phyloP scores from a whole-genome alignment of 208 protist species.

The Crithidia mellificae region DNA sequence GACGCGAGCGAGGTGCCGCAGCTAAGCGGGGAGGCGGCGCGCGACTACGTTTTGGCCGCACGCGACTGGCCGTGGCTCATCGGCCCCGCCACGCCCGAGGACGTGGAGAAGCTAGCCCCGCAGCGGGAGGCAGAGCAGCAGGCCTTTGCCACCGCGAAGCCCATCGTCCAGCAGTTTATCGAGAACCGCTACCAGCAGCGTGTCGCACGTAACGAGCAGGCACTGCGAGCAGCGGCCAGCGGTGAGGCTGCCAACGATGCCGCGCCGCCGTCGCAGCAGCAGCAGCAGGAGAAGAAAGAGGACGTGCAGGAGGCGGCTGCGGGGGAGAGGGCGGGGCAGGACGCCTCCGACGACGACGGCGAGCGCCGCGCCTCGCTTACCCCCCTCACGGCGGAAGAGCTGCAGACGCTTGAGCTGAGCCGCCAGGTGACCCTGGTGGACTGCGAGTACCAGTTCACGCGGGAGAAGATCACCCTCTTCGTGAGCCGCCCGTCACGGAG shows the following conservation, averaged over 20 bases:
- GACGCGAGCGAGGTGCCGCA: slow-evolving; percentile 16
- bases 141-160: slow-evolving; percentile 32
- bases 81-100: slow-evolving; percentile 32
- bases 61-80: slow-evolving; percentile 51
- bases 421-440: slow-evolving; percentile 45
- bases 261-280: too few species aligned
- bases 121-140: slow-evolving; percentile 31
- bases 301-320: not conserved
- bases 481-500: slow-evolving; percentile 45
- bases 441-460: slow-evolving; percentile 70
- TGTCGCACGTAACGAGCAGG: slow-evolving; percentile 24
- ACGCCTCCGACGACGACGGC: slow-evolving; percentile 13
- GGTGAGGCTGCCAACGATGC: not conserved
- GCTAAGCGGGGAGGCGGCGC: slow-evolving; percentile 24
- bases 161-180: slow-evolving; percentile 48
- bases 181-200: slow-evolving; percentile 38
- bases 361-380: slow-evolving; percentile 17
- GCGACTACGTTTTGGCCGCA: slow-evolving; percentile 26
- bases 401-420: slow-evolving; percentile 31
- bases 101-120: slow-evolving; percentile 25
- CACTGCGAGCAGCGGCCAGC: not conserved
- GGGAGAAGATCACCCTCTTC: slow-evolving; percentile 75
- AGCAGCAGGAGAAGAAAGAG: too few species aligned
- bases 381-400: slow-evolving; percentile 20
- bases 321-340: not conserved